A percentile compares a stretch with the other conserved stretches of the same genome.
Evolutionary conservation across 345 rosid genomes (phyloP).

Genomic region (Melaleuca quinquenervia): DNA sequence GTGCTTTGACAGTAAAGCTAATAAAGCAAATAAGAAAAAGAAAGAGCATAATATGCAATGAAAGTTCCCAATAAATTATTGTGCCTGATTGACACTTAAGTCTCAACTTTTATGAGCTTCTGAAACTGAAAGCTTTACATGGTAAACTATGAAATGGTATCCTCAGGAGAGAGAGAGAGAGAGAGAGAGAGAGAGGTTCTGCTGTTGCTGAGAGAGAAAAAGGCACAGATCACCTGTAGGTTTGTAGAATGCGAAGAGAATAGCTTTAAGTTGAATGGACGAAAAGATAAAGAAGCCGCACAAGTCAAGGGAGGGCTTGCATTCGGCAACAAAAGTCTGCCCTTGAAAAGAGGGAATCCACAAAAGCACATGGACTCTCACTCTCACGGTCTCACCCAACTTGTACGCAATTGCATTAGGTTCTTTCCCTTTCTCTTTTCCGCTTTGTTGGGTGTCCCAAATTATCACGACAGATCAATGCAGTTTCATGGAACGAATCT

Average conservation of each 20-base stretch:
- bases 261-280: background rate
- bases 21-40: background rate
- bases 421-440: background rate
- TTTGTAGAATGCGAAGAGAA: background rate
- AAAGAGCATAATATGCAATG: background rate
- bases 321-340: background rate
- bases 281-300: background rate
- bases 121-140: background rate
- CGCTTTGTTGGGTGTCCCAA: background rate
- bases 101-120: background rate
- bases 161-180: background rate
- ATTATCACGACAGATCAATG: background rate
- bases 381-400: background rate
- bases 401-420: background rate
- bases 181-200: background rate
- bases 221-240: background rate
- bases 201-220: background rate
- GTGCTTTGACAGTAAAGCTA: background rate
- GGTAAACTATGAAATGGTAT: background rate
- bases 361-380: background rate
- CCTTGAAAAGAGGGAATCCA: background rate
- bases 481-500: background rate
- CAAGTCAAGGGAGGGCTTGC: background rate
- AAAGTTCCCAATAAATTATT: background rate
- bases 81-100: background rate